These are phyloP conservation scores for Saprolegnia diclina DNA, from an alignment of 352 stramenopile genomes.

Conservation along the genomic window DNA sequence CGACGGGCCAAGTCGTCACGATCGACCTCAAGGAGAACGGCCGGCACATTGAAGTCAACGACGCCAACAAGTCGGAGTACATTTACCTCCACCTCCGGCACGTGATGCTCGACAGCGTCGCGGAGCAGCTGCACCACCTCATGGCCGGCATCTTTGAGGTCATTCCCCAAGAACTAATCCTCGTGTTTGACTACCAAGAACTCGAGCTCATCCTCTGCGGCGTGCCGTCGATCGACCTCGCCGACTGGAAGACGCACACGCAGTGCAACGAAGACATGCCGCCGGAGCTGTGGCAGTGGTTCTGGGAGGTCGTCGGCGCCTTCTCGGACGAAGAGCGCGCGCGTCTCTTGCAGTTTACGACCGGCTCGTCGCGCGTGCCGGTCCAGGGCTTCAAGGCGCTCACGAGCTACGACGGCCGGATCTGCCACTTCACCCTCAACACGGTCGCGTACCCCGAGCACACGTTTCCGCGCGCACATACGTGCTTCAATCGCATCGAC, in stretches of 20 bases:
- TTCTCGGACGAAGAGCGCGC: constrained; percentile 54
- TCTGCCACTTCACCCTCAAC: constrained; percentile 60
- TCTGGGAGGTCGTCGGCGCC: constrained; percentile 52
- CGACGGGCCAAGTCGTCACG: constrained; percentile 64
- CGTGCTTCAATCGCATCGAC: constrained; percentile 78
- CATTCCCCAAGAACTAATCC: constrained; percentile 84
- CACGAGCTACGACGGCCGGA: constrained; percentile 53
- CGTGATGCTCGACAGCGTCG: constrained; percentile 92
- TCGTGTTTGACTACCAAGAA: constrained; percentile 82
- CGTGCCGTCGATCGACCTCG: constrained; percentile 72
- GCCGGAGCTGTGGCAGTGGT: constrained; percentile 72
- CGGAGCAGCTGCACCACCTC: constrained; percentile 89
- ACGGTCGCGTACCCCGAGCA: constrained; percentile 52
- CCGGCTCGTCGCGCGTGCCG: constrained; percentile 47
- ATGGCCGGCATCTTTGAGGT: constrained; percentile 96
- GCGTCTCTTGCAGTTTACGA: constrained; percentile 51
- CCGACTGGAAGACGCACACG: constrained; percentile 78
- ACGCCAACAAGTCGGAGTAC: constrained; percentile 98
- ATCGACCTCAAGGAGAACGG: constrained; percentile 82
- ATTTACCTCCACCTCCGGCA: constrained; percentile 93
- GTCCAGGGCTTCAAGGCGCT: constrained; percentile 62
- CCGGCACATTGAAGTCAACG: constrained; percentile 83
- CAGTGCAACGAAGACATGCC: constrained; percentile 84
- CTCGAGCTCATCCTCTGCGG: constrained; percentile 76
- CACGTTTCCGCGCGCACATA: constrained; percentile 43